Conservation (phyloP, 805 yeast species). For the Wickerhamomyces queroliae region DNA sequence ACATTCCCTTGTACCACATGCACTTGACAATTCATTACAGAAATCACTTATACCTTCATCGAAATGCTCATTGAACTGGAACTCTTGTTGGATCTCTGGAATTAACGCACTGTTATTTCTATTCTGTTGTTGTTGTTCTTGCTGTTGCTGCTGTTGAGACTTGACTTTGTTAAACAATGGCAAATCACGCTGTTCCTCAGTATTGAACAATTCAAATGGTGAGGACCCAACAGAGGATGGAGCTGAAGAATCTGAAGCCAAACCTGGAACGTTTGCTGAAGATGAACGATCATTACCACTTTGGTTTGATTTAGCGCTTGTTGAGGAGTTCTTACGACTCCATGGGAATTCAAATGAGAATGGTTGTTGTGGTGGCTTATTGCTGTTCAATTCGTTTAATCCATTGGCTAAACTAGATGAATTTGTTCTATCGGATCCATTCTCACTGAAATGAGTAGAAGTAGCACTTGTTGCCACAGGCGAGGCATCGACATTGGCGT, state of each 20-base stretch:
- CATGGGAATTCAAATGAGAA: constrained; percentile 56
- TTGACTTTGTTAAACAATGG: constrained; percentile 15
- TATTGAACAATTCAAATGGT: constrained; percentile 23
- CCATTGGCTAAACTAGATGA: neutral
- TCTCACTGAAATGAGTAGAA: constrained; percentile 3
- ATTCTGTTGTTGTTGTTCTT: constrained; percentile 7
- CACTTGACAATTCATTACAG: constrained; percentile 70
- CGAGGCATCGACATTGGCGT: neutral
- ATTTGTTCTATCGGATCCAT: neutral
- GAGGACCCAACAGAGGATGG: constrained; percentile 21
- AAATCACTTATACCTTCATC: constrained; percentile 71
- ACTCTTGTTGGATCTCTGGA: constrained; percentile 17
- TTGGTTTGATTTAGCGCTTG: constrained; percentile 3
- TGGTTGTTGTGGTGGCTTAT: constrained; percentile 8
- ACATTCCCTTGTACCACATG: constrained; percentile 71
- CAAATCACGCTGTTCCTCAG: constrained; percentile 16
- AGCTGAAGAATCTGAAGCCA: constrained; percentile 22
- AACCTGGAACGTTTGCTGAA: constrained; percentile 13
- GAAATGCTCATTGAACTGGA: constrained; percentile 38
- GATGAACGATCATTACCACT: constrained; percentile 6
- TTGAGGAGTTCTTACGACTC: constrained; percentile 24
- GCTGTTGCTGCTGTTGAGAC: constrained; percentile 1
- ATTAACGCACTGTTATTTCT: neutral
- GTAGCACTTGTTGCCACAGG: constrained; percentile 11
- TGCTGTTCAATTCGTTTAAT: constrained; percentile 2